Base-by-base conservation (phyloP, 192 early-diverging fungal genomes). In the Gonapodya sp. region DNA sequence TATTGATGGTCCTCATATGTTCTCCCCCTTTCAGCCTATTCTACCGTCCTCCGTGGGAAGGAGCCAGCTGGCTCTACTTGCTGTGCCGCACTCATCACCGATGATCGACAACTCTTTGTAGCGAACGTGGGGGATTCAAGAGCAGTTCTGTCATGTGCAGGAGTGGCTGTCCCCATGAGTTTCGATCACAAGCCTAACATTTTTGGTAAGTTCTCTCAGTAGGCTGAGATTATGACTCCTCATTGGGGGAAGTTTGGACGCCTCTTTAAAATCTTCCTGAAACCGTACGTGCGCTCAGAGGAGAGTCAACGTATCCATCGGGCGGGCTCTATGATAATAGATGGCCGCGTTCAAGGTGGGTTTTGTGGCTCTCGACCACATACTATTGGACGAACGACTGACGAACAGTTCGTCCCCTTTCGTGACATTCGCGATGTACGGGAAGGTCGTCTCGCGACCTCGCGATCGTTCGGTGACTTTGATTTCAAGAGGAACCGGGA, bases 41-140 rank as follows among this genome's bases (percentile, higher is more conserved):
- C 18, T 31, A 33, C 46, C 73, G 36, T 33, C 30, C 78, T 73
- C 74, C 35, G 78, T 94, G 93, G 93, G 80, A 90, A 93, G n/a
- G 87, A 91, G 74, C 94, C 92, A 85, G 86, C 96, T 16, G 98
- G 98, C 36, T 98, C 97, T 88, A 99, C 98, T 18, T 95, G 97
- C 30, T 94, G 98, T 34, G 87, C 92, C 34, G 89, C 89, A 0
- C 87, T 97, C 72, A 86, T 99, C 33, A 94, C 96, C 33, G 93
- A 94, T 80, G 94, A 97, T 77, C 92, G 94, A 78, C 79, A 83
- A 0, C 87, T 95, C 81, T 93, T 88, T 86, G 93, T 94, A 79
- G 94, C 92, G 82, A 99, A 98, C 82, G 96, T 96, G 0, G 98
- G 98, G 78, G 98, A 99, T 86, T 97, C 96, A 72, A 91, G 98